phyloP scores from a whole-genome alignment of 164 flowering plant genomes.

The Tetrastigma voinierianum region DNA sequence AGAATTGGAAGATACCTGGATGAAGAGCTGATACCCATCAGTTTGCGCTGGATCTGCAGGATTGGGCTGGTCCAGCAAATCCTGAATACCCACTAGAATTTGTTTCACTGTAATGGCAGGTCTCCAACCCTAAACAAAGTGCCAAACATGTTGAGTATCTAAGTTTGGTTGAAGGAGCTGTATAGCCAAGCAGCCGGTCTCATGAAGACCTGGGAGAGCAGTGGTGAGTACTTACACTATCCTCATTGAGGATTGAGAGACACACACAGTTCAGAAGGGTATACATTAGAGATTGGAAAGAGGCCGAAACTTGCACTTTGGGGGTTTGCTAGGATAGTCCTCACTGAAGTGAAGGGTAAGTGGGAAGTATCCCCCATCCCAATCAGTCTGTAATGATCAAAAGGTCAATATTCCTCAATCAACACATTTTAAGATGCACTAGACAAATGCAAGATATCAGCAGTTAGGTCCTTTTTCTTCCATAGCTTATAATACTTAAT shows the following conservation, averaged over 20 bases:
- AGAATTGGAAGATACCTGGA: slow-evolving; percentile 49
- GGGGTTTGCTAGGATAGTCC: slow-evolving; percentile 97
- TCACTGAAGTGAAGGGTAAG: slow-evolving; percentile 79
- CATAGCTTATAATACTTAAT: too few relatives aligned
- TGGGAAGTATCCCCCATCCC: slow-evolving; percentile 90
- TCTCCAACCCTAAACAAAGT: slow-evolving; percentile 79
- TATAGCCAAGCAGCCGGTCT: not conserved
- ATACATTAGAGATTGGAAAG: slow-evolving; percentile 97
- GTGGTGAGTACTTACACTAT: slow-evolving; percentile 60
- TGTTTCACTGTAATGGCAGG: slow-evolving; percentile 98
- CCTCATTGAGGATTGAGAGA: slow-evolving; percentile 91
- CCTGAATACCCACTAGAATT: slow-evolving; percentile 83
- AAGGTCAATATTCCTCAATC: not conserved
- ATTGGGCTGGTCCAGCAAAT: slow-evolving; percentile 86
- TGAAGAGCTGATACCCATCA: slow-evolving; percentile 81
- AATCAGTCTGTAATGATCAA: slow-evolving; percentile 70
- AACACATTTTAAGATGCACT: not conserved
- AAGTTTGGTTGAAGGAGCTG: not conserved
- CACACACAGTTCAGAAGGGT: slow-evolving; percentile 97
- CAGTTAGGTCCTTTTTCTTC: too few relatives aligned
- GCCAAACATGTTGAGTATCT: not conserved
- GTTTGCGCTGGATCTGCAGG: slow-evolving; percentile 96
- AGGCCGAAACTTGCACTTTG: slow-evolving; percentile 96
- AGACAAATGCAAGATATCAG: not conserved
- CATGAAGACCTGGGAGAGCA: not conserved